Evolutionary conservation across 2,329 filamentous ascomycete genomes (phyloP), one percentile per base, ranked within the genome.

Genomic region (Colletotrichum sojae): DNA sequence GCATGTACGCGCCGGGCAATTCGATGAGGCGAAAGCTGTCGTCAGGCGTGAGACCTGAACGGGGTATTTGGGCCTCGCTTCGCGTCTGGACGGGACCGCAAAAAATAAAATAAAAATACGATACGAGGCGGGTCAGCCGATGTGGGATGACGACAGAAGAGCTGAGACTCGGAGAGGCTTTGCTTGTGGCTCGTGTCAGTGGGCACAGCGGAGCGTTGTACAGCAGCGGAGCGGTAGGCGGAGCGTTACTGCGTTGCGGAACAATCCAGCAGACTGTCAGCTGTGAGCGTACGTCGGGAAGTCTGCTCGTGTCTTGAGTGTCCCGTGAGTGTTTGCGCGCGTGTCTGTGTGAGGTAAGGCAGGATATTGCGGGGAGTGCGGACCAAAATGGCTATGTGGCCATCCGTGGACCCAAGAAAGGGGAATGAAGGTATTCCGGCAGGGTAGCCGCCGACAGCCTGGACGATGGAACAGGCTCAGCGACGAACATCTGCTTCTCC

Each of bases 51-150:
- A 48, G n/a, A 39, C 43, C 39, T 27, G n/a, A 4, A 36, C 36
- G 49, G 53, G 20, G 27, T 16, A n/a, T 40, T 63, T 48, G 22
- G 40, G 27, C 48, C 55, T 70, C 27, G 57, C 55, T 45, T 69
- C 25, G 62, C 55, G 45, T 46, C 46, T 36, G 10, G 31, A 36
- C 49, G 45, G 55, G 25, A 51, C 56, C 67, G 62, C 45, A 55
- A 45, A 25, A 18, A 58, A 43, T 18, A 55, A 58, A 45, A 43
- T 18, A 55, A 58, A 45, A 43, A 15, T 18, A 51, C 40, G 64
- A 68, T 70, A 68, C 67, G 67, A 70, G 67, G 64, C 58, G 67
- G 63, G 67, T 68, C 64, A 63, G 57, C 63, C 54, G 67, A 68
- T 59, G 64, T 58, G 67, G 62, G 63, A 70, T 70, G 64, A 68